Evolutionary conservation across 176 grass and related monocot species (phyloP).

Genomic region (Oropetium thomaeum): DNA sequence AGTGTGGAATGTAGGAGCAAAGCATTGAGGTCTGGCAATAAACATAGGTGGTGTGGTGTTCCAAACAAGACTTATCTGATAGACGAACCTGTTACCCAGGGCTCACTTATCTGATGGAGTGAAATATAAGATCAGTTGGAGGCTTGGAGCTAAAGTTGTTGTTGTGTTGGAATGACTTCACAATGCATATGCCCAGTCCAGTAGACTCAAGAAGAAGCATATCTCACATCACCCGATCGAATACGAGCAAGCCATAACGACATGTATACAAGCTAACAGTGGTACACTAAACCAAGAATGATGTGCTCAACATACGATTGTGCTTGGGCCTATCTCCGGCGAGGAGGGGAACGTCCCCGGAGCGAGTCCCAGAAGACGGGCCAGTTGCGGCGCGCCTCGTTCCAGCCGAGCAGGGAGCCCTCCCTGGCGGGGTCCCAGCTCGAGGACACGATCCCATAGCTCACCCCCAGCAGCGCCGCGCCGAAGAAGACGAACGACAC

Average conservation of each 20-base stretch:
- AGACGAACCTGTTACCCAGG: neutral
- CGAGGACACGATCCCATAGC: slow-evolving; percentile 91
- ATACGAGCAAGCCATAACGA: neutral
- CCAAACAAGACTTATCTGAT: too few relatives aligned
- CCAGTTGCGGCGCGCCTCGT: slow-evolving; percentile 86
- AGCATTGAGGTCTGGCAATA: too few relatives aligned
- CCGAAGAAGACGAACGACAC: slow-evolving; percentile 60
- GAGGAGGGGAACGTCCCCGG: slow-evolving; percentile 35
- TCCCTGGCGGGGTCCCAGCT: slow-evolving; percentile 88
- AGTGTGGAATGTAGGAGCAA: too few relatives aligned
- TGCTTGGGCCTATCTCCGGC: slow-evolving; percentile 43
- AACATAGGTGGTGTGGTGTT: too few relatives aligned
- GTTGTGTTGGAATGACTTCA: neutral
- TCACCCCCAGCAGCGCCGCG: slow-evolving; percentile 45
- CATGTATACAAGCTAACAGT: neutral
- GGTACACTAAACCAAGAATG: neutral
- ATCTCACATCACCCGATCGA: neutral
- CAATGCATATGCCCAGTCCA: too few relatives aligned
- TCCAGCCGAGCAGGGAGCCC: slow-evolving; percentile 85
- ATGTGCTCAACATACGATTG: too few relatives aligned
- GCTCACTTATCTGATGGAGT: neutral
- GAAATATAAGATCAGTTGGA: neutral
- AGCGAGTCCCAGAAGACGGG: slow-evolving; percentile 92
- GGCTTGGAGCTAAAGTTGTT: neutral
- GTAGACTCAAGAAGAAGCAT: neutral